These are phyloP conservation scores for Talaromyces sp. DNA, from an alignment of 2,329 filamentous ascomycete genomes.

Conservation along the genomic window DNA sequence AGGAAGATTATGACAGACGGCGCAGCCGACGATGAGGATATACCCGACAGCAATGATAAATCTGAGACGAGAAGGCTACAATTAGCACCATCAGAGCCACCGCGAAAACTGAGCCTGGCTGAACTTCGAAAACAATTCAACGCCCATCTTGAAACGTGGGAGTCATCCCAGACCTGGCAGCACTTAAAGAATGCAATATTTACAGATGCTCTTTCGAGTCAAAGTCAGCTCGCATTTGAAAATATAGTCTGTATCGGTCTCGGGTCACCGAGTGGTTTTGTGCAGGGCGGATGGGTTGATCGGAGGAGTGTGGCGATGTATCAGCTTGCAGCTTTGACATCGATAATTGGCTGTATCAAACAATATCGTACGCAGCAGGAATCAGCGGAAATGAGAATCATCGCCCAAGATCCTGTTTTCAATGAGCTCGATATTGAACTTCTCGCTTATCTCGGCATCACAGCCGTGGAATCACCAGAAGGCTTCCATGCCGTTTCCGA, in stretches of 20 bases:
- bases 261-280: conserved; percentile 41
- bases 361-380: not conserved
- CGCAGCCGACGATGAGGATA: conserved; percentile 4
- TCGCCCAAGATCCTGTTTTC: conserved; percentile 55
- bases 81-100: conserved; percentile 37
- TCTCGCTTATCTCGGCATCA: conserved; percentile 34
- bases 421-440: conserved; percentile 40
- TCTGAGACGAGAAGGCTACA: not conserved
- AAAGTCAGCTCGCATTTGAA: conserved; percentile 20
- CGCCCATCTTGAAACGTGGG: conserved; percentile 21
- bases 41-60: not conserved
- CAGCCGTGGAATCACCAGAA: conserved; percentile 46
- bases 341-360: conserved; percentile 24
- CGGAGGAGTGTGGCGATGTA: conserved; percentile 39
- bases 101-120: conserved; percentile 29
- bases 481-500: conserved; percentile 52
- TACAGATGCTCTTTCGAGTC: not conserved
- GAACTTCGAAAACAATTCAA: conserved; percentile 32
- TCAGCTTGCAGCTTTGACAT: conserved; percentile 39
- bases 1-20: conserved; percentile 14
- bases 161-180: conserved; percentile 18
- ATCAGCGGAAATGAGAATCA: conserved; percentile 29
- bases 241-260: conserved; percentile 40
- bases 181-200: conserved; percentile 29
- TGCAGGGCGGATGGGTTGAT: conserved; percentile 43